A percentile compares a stretch with the other conserved stretches of the same genome.
phyloP scores from a whole-genome alignment of 1,139 yeast genomes.

The Sugiyamaella paludigena region DNA sequence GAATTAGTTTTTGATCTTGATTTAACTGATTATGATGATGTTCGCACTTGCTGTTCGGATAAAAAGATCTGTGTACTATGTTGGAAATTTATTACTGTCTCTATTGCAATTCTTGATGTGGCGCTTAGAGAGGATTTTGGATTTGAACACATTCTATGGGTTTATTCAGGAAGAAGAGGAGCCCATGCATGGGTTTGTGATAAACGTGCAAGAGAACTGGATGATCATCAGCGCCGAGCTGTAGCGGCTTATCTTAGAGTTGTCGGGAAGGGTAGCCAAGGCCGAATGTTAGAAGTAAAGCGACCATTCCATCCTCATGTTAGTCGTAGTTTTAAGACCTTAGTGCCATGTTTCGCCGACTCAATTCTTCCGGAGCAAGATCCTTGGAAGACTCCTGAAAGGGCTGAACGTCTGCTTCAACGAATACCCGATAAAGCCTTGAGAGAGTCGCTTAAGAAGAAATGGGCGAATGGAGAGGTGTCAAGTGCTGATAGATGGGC shows the following conservation, averaged over 20 bases:
- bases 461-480: slow-evolving; percentile 53
- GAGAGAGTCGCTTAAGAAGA: slow-evolving; percentile 48
- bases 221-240: slow-evolving; percentile 71
- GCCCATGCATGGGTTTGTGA: slow-evolving; percentile 99
- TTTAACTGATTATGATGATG: slow-evolving; percentile 92
- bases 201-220: slow-evolving; percentile 67
- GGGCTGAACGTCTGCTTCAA: slow-evolving; percentile 56
- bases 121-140: slow-evolving; percentile 88
- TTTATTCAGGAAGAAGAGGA: slow-evolving; percentile 97
- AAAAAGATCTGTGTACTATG: slow-evolving; percentile 84
- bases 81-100: slow-evolving; percentile 92
- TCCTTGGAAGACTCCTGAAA: slow-evolving; percentile 63
- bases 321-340: slow-evolving; percentile 61
- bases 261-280: slow-evolving; percentile 52
- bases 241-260: slow-evolving; percentile 83
- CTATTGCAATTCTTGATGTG: slow-evolving; percentile 68
- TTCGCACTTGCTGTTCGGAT: slow-evolving; percentile 89
- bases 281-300: slow-evolving; percentile 51
- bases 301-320: slow-evolving; percentile 88
- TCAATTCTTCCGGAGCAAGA: slow-evolving; percentile 78
- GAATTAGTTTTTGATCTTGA: slow-evolving; percentile 96
- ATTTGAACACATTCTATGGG: slow-evolving; percentile 84
- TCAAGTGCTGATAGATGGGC: slow-evolving; percentile 70
- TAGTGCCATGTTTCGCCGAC: slow-evolving; percentile 61
- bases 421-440: slow-evolving; percentile 60